These are phyloP conservation scores for Chalciporus piperatus DNA, from an alignment of 768 basidiomycete species.

Conservation along the genomic window DNA sequence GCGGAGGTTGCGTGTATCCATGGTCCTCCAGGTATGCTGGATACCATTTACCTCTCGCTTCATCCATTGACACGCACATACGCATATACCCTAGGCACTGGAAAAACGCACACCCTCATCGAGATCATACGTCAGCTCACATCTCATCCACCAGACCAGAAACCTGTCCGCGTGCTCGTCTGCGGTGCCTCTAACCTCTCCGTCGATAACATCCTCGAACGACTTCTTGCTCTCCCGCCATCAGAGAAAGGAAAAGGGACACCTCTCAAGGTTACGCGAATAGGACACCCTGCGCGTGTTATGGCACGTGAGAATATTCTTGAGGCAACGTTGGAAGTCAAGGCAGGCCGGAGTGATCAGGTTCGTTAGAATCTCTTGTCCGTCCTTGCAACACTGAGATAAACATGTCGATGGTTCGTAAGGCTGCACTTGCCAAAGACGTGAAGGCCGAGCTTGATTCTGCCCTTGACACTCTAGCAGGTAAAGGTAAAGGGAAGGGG, in stretches of 20 bases:
- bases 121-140: slow-evolving; percentile 89
- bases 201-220: slow-evolving; percentile 92
- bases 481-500: slow-evolving; percentile 72
- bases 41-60: neutral
- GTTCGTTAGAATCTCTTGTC: slow-evolving; percentile 24
- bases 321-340: slow-evolving; percentile 68
- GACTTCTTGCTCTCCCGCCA: slow-evolving; percentile 64
- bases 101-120: slow-evolving; percentile 94
- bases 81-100: slow-evolving; percentile 57
- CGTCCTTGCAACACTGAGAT: neutral
- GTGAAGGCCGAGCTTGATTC: slow-evolving; percentile 83
- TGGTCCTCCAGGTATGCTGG: slow-evolving; percentile 80
- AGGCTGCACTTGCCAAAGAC: slow-evolving; percentile 84
- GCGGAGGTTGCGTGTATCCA: slow-evolving; percentile 90
- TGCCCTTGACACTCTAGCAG: slow-evolving; percentile 62
- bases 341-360: slow-evolving; percentile 73
- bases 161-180: slow-evolving; percentile 67
- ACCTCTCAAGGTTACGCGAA: slow-evolving; percentile 66
- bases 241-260: slow-evolving; percentile 43
- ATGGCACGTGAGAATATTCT: slow-evolving; percentile 68
- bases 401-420: slow-evolving; percentile 7
- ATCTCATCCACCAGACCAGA: slow-evolving; percentile 40
- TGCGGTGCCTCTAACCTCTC: slow-evolving; percentile 95
- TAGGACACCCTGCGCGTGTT: slow-evolving; percentile 95
- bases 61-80: neutral